Conservation (phyloP, 345 rosid genomes). For the Carallia brachiata region DNA sequence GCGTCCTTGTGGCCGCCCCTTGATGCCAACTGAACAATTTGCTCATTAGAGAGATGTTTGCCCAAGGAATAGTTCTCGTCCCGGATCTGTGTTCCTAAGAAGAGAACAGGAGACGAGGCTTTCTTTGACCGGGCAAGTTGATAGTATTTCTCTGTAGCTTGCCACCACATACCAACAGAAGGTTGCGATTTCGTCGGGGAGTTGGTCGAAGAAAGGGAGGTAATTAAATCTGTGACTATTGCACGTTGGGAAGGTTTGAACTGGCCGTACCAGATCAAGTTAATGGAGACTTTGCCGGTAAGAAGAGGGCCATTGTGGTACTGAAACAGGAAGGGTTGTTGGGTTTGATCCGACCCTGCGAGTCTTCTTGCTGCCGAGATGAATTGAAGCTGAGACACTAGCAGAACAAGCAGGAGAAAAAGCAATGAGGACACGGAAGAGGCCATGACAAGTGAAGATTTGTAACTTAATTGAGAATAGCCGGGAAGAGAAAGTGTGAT, state of each 20-base stretch:
- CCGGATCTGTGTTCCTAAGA: conserved; percentile 10
- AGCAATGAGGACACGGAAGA: neutral
- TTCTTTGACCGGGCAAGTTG: neutral
- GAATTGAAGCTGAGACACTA: neutral
- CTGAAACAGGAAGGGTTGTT: neutral
- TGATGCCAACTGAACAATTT: conserved; percentile 18
- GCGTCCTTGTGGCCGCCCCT: conserved; percentile 15
- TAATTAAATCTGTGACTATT: conserved; percentile 18
- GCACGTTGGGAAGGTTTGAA: conserved; percentile 23
- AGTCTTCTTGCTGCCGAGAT: conserved; percentile 1
- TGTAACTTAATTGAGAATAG: neutral
- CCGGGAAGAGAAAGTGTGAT: neutral
- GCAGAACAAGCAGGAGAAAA: neutral
- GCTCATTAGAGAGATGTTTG: conserved; percentile 5
- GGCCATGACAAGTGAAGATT: conserved; percentile 6
- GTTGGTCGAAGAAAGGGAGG: conserved; percentile 4
- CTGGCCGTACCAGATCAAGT: conserved; percentile 21
- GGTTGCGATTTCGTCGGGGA: neutral
- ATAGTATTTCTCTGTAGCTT: conserved; percentile 14
- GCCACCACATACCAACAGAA: conserved; percentile 19
- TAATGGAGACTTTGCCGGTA: conserved; percentile 5
- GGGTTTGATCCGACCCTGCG: neutral
- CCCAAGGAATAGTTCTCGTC: conserved; percentile 14
- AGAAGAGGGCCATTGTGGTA: conserved; percentile 23
- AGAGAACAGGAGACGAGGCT: neutral